phyloP scores from a whole-genome alignment of 2,329 filamentous ascomycete genomes.

The Botrytis aclada region DNA sequence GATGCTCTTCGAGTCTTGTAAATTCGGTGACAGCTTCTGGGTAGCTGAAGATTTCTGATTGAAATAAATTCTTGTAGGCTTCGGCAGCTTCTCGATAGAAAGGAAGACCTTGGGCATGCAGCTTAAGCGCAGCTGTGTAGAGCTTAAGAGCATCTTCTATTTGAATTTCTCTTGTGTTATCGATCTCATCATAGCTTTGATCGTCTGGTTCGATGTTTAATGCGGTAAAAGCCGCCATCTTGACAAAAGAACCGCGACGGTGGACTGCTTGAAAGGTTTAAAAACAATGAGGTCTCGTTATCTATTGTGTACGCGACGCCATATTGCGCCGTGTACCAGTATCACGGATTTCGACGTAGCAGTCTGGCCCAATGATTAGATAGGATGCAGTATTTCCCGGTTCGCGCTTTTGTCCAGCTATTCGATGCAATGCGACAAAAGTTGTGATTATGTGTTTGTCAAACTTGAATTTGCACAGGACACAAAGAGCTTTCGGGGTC shows the following conservation, averaged over 20 bases:
- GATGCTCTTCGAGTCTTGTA: constrained; percentile 61
- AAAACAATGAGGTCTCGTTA: not conserved
- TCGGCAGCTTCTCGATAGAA: constrained; percentile 73
- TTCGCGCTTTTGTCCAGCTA: not conserved
- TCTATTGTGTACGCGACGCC: not conserved
- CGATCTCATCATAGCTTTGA: constrained; percentile 83
- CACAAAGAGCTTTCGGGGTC: not conserved
- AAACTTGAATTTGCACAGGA: not conserved
- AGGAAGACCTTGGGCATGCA: constrained; percentile 79
- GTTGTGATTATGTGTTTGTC: not conserved
- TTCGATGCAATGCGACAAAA: not conserved
- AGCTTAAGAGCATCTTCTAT: constrained; percentile 95
- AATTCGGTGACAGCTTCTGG: constrained; percentile 85
- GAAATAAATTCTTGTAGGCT: constrained; percentile 81
- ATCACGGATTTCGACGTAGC: not conserved
- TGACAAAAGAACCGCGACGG: not conserved
- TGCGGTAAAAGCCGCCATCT: constrained; percentile 60
- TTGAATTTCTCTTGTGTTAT: constrained; percentile 92
- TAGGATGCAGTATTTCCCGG: not conserved
- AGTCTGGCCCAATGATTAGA: not conserved
- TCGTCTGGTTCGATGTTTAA: constrained; percentile 95
- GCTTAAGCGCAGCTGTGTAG: constrained; percentile 86
- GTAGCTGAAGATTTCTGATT: constrained; percentile 91
- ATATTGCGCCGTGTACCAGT: not conserved
- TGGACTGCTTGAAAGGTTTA: not conserved